Conservation (phyloP, 805 yeast species). For the Nakazawaea populi region DNA sequence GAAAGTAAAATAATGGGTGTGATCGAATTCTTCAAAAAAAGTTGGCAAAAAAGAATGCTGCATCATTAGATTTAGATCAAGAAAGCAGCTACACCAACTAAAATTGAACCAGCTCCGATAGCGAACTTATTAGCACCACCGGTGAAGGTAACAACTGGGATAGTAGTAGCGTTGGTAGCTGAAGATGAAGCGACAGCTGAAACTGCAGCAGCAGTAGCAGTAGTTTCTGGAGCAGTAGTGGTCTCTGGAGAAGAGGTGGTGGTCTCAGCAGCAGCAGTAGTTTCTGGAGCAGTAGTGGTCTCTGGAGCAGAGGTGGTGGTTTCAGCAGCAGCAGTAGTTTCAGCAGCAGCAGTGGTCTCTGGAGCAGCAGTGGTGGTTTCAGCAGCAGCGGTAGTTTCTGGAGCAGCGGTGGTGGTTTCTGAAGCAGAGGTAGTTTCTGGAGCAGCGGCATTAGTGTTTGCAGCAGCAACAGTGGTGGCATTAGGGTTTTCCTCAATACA, state of each 20-base stretch:
- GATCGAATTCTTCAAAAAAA: not conserved
- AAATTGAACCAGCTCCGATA: conserved; percentile 16
- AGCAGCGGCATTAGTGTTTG: conserved; percentile 14
- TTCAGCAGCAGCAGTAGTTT: conserved; percentile 8
- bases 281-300: conserved; percentile 7
- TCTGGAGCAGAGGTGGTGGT: conserved; percentile 12
- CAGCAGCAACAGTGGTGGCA: conserved; percentile 8
- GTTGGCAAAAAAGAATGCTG: too few relatives aligned
- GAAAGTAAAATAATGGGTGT: not conserved
- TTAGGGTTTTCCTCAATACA: conserved; percentile 4
- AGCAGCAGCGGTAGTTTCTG: conserved; percentile 12
- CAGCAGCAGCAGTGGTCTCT: conserved; percentile 23
- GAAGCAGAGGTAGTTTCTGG: conserved; percentile 11
- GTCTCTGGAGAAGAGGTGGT: conserved; percentile 7
- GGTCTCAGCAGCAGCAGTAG: conserved; percentile 2
- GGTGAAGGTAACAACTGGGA: conserved; percentile 6
- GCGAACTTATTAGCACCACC: conserved; percentile 13
- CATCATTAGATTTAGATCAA: conserved; percentile 10
- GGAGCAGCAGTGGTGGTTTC: conserved; percentile 22
- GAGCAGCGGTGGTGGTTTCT: conserved; percentile 12
- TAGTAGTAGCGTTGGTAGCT: not conserved
- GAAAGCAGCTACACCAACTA: conserved; percentile 15
- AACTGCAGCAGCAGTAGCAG: not conserved
- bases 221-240: conserved; percentile 3
- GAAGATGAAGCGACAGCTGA: not conserved